A percentile compares a stretch with the other conserved stretches of the same genome.
phyloP scores from a whole-genome alignment of 768 basidiomycete species.

The Amanita exitialis region DNA sequence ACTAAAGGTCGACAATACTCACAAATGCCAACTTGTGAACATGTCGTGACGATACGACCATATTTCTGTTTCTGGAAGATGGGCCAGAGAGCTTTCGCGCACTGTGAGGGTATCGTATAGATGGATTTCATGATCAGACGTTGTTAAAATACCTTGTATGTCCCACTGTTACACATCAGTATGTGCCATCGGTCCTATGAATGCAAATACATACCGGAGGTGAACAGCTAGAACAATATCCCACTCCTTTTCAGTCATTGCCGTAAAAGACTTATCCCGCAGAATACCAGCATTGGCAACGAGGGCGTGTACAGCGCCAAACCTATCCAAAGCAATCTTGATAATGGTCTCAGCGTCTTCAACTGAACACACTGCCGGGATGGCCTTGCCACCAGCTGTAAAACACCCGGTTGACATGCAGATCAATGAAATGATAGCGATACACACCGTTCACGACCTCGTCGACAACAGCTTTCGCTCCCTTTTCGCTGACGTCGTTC shows the following conservation, averaged over 20 bases:
- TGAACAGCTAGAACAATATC: slow-evolving; percentile 86
- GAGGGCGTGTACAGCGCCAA: slow-evolving; percentile 81
- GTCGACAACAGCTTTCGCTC: slow-evolving; percentile 74
- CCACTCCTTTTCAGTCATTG: slow-evolving; percentile 91
- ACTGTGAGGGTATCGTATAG: slow-evolving; percentile 31
- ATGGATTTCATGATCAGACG: neutral
- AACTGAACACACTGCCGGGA: slow-evolving; percentile 72
- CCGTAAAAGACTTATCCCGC: slow-evolving; percentile 85
- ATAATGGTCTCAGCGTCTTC: slow-evolving; percentile 91
- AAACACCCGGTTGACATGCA: neutral
- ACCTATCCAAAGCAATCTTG: slow-evolving; percentile 76
- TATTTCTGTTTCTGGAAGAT: slow-evolving; percentile 94
- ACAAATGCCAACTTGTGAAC: slow-evolving; percentile 90
- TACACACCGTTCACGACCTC: slow-evolving; percentile 69
- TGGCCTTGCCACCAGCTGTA: slow-evolving; percentile 83
- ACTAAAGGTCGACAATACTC: slow-evolving; percentile 18
- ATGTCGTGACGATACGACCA: slow-evolving; percentile 92
- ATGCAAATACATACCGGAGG: slow-evolving; percentile 37
- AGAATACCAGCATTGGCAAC: slow-evolving; percentile 92
- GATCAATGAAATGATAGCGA: neutral
- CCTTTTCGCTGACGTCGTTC: slow-evolving; percentile 88
- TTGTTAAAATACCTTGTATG: slow-evolving; percentile 60
- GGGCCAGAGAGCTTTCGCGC: slow-evolving; percentile 92
- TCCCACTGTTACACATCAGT: slow-evolving; percentile 40
- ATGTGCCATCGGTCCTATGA: neutral